These are phyloP conservation scores for Canariomyces notabilis DNA, from an alignment of 2,329 filamentous ascomycete species.

Conservation along the genomic window DNA sequence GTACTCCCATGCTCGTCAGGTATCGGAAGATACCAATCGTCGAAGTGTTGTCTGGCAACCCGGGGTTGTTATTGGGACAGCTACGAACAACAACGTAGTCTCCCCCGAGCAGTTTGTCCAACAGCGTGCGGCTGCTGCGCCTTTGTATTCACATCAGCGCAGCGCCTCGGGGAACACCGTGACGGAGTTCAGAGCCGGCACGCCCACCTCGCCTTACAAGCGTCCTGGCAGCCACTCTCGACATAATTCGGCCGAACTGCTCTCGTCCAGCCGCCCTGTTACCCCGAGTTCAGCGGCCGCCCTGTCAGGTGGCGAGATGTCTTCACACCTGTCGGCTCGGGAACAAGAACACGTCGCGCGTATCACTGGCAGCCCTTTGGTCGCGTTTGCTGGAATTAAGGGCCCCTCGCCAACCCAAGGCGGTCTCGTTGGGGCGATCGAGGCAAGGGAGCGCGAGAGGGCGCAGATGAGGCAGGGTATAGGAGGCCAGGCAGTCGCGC, in stretches of 20 bases:
- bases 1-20: slow-evolving; percentile 40
- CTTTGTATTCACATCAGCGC: slow-evolving; percentile 57
- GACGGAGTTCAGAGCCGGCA: slow-evolving; percentile 34
- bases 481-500: slow-evolving; percentile 65
- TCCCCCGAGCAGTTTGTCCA: slow-evolving; percentile 81
- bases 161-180: slow-evolving; percentile 50
- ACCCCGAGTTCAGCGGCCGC: slow-evolving; percentile 54
- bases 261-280: slow-evolving; percentile 40
- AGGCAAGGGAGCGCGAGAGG: slow-evolving; percentile 73
- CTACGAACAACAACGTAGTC: slow-evolving; percentile 48
- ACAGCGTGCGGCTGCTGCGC: slow-evolving; percentile 60
- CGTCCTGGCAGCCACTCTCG: slow-evolving; percentile 43
- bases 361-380: slow-evolving; percentile 70
- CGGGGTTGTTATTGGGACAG: slow-evolving; percentile 48
- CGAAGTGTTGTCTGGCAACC: slow-evolving; percentile 78
- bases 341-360: slow-evolving; percentile 88
- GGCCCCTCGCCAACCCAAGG: slow-evolving; percentile 44
- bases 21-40: slow-evolving; percentile 50
- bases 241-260: slow-evolving; percentile 43
- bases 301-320: slow-evolving; percentile 41
- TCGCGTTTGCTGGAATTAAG: slow-evolving; percentile 58
- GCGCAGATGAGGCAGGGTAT: slow-evolving; percentile 63
- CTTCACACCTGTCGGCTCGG: slow-evolving; percentile 67
- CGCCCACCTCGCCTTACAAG: slow-evolving; percentile 40
- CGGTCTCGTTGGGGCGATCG: slow-evolving; percentile 73